Percentiles rank a stretch among this genome's conserved stretches.
These are phyloP conservation scores for Oleoguttula mirabilis DNA, from an alignment of 495 filamentous ascomycete species.

Conservation along the genomic window DNA sequence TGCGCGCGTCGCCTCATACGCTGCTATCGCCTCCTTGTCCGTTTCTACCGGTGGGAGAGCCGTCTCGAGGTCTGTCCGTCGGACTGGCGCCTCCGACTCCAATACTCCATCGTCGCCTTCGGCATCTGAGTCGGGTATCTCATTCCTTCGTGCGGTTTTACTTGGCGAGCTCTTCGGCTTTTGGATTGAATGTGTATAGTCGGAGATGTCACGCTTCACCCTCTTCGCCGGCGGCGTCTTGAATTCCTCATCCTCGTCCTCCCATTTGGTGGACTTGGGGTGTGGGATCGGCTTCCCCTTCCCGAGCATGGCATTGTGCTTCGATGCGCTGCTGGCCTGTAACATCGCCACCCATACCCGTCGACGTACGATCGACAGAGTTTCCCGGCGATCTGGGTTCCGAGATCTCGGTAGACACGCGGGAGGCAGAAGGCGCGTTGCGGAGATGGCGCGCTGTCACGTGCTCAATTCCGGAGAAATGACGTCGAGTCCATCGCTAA, in stretches of 20 bases:
- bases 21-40: constrained; percentile 60
- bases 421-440: too few species aligned
- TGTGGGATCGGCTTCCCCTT: constrained; percentile 22
- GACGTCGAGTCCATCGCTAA: too few species aligned
- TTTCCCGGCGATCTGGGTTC: too few species aligned
- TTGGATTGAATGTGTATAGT: not conserved
- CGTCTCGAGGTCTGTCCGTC: constrained; percentile 63
- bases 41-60: constrained; percentile 56
- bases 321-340: constrained; percentile 24
- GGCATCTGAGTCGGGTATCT: constrained; percentile 26
- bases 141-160: constrained; percentile 1
- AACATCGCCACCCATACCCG: constrained; percentile 13
- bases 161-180: not conserved
- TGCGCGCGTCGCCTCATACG: constrained; percentile 57
- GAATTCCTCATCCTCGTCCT: constrained; percentile 16
- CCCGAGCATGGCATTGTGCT: constrained; percentile 31
- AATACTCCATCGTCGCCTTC: constrained; percentile 24
- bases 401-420: too few species aligned
- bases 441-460: not conserved
- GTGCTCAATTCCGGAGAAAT: not conserved
- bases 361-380: too few species aligned
- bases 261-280: constrained; percentile 27
- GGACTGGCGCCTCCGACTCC: constrained; percentile 21
- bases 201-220: constrained; percentile 9
- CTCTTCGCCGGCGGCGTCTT: constrained; percentile 25